A percentile compares a stretch with the other conserved stretches of the same genome.
Conservation (phyloP, 345 rosid genomes). For the Carallia brachiata region DNA sequence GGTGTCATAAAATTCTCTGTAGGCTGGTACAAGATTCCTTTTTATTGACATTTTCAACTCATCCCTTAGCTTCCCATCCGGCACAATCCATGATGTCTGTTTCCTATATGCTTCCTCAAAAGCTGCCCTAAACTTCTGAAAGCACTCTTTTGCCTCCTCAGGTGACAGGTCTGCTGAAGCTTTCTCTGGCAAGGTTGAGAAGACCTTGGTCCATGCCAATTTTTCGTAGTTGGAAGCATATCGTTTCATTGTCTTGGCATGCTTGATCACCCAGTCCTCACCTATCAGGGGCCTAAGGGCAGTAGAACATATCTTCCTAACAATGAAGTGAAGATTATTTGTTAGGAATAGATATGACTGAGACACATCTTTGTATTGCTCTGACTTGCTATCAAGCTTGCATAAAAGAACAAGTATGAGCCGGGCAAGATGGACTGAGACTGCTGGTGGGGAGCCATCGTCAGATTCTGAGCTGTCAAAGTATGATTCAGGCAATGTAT, state of each 20-base stretch:
- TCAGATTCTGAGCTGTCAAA: constrained; percentile 12
- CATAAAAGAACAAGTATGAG: constrained; percentile 25
- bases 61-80: constrained; percentile 16
- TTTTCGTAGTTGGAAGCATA: constrained; percentile 21
- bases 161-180: constrained; percentile 2
- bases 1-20: constrained; percentile 16
- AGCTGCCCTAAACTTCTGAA: constrained; percentile 21
- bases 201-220: constrained; percentile 23
- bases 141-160: constrained; percentile 16
- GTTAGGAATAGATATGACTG: constrained; percentile 26
- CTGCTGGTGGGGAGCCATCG: constrained; percentile 7
- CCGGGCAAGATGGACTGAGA: constrained; percentile 18
- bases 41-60: constrained; percentile 25
- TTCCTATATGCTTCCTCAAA: constrained; percentile 27
- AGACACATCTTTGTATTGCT: constrained; percentile 23
- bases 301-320: constrained; percentile 14
- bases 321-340: constrained; percentile 24
- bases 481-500: constrained; percentile 18
- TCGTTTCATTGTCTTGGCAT: constrained; percentile 20
- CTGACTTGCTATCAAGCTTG: constrained; percentile 25
- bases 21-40: constrained; percentile 17
- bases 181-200: constrained; percentile 17
- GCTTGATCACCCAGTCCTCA: constrained; percentile 27
- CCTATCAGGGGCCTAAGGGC: constrained; percentile 14
- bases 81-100: constrained; percentile 23